Evolutionary conservation across 768 basidiomycete genomes (phyloP), one percentile per base, ranked within the genome.

Genomic region (Cystobasidium onofrii): DNA sequence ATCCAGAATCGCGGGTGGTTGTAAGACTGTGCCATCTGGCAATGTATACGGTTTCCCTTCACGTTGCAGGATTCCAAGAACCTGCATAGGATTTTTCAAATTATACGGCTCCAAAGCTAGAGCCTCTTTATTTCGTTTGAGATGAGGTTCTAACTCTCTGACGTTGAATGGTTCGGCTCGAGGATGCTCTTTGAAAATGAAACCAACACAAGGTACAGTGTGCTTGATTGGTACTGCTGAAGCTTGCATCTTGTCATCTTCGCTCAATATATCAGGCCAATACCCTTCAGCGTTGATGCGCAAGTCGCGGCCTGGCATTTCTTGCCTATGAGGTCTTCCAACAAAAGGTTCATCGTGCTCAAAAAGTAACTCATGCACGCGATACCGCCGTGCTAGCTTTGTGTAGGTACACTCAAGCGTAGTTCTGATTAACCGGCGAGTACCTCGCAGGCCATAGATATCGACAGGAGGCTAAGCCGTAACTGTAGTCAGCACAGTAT

Each of bases 121-220:
- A 1, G 75, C 72, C 0, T 76, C 63, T 39, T 71, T 74, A 74
- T 81, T 81, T 10, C 74, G 64, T 77, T 85, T 86, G 74, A 92
- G 82, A 73, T 87, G 85, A 1, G 88, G 87, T 43, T 88, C 82
- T 78, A 90, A 90, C 75, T 85, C 82, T 67, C 83, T 81, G 9
- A 89, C 87, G 66, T 89, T 85, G 60, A 92, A 87, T 81, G 89
- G 89, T n/a, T 88, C 89, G 1, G 90, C 87, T 0, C 91, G 80
- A 2, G 79, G 78, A n/a, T 83, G 76, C 78, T 91, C 90, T 46
- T 83, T 83, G 76, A 93, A 85, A 61, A 90, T 83, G 79, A 89
- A 94, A 18, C 90, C 91, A 70, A 93, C 82, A 79, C 89, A 92
- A 0, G 88, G 87, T 77, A 89, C 90, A 90, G 76, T 85, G 80